Conservation (phyloP, 1,139 yeast species). For the Ogataea hybrid region DNA sequence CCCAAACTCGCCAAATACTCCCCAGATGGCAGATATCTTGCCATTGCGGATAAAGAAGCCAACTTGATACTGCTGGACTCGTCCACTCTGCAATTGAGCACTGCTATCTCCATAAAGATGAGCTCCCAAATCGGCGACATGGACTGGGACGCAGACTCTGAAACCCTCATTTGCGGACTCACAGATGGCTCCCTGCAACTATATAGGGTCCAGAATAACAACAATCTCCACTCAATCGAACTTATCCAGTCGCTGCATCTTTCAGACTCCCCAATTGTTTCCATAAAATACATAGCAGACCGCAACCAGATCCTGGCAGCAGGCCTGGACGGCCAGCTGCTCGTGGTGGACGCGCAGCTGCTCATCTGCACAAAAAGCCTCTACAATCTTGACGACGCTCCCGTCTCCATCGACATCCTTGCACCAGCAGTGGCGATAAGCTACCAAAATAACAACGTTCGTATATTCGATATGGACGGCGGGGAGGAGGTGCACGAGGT, state of each 20-base stretch:
- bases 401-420: constrained; percentile 45
- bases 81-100: constrained; percentile 30
- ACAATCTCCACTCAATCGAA: constrained; percentile 2
- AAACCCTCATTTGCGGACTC: constrained; percentile 27
- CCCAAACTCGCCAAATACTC: constrained; percentile 44
- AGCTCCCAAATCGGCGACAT: constrained; percentile 38
- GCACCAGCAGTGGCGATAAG: constrained; percentile 38
- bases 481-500: constrained; percentile 36
- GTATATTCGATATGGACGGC: constrained; percentile 39
- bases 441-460: constrained; percentile 11
- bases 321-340: constrained; percentile 75
- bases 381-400: constrained; percentile 64
- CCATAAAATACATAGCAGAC: constrained; percentile 12
- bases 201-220: constrained; percentile 13
- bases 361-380: constrained; percentile 73
- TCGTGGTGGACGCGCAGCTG: constrained; percentile 82
- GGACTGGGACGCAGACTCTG: constrained; percentile 24
- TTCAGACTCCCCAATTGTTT: constrained; percentile 19
- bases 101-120: constrained; percentile 30
- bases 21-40: constrained; percentile 51
- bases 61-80: constrained; percentile 31
- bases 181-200: constrained; percentile 32
- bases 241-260: constrained; percentile 14
- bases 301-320: constrained; percentile 89
- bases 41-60: constrained; percentile 42